These are phyloP conservation scores for Salvia miltiorrhiza DNA, from an alignment of 257 asterid species.

Conservation along the genomic window DNA sequence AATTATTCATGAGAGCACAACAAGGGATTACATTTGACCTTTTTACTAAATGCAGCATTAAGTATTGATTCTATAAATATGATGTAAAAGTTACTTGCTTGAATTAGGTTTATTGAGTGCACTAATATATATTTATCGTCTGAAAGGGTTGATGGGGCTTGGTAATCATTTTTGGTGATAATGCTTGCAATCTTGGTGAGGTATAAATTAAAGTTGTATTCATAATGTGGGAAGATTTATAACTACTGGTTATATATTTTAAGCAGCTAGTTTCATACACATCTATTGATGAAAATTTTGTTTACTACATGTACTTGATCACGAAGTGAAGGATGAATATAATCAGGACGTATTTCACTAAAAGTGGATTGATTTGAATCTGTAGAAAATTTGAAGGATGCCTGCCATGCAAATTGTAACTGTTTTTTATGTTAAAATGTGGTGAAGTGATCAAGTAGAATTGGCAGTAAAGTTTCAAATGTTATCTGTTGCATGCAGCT, in stretches of 20 bases:
- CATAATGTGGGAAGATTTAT: background rate
- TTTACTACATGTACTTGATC: background rate
- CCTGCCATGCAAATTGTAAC: background rate
- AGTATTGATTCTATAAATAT: background rate
- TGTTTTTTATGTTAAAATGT: background rate
- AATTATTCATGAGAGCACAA: background rate
- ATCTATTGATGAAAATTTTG: background rate
- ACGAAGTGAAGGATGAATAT: background rate
- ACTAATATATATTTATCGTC: background rate
- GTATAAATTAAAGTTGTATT: background rate
- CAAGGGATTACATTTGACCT: background rate
- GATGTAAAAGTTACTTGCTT: background rate
- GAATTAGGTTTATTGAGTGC: background rate
- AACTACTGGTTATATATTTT: background rate
- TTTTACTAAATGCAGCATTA: background rate
- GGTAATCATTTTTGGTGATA: background rate
- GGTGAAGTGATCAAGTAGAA: background rate
- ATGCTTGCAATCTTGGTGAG: background rate
- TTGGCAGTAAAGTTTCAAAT: background rate
- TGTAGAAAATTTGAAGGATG: background rate
- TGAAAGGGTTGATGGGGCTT: background rate
- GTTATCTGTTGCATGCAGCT: slow-evolving; percentile 6
- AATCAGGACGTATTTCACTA: background rate
- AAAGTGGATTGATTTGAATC: background rate
- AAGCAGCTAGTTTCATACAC: background rate